Conservation (phyloP, 495 filamentous ascomycete species). For the Daldinia decipiens region DNA sequence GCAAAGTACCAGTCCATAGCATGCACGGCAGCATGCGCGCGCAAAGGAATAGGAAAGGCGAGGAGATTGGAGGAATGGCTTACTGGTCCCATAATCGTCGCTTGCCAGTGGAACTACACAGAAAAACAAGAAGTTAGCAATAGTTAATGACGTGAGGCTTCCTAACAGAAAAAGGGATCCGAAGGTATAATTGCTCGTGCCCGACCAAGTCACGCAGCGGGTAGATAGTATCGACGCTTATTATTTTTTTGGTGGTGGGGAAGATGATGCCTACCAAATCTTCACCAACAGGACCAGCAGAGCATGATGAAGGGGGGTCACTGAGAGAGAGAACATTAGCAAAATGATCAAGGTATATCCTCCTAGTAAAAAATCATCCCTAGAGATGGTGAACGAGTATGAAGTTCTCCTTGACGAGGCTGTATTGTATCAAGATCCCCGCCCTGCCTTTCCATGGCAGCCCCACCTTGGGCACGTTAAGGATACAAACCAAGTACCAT, state of each 20-base stretch:
- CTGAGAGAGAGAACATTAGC: conserved; percentile 64
- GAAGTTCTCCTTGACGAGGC: conserved; percentile 16
- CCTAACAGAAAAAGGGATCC: background rate
- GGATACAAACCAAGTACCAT: conserved; percentile 23
- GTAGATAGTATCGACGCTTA: conserved; percentile 29
- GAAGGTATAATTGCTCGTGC: background rate
- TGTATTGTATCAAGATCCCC: conserved; percentile 40
- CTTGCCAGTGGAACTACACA: conserved; percentile 98
- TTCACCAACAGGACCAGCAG: conserved; percentile 94
- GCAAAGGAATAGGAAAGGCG: background rate
- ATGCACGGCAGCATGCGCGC: background rate
- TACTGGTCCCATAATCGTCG: conserved; percentile 99
- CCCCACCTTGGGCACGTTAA: conserved; percentile 50
- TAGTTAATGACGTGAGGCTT: conserved; percentile 23
- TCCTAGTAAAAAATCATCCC: background rate
- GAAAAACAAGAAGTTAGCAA: conserved; percentile 47
- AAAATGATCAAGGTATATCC: conserved; percentile 17
- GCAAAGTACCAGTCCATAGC: background rate
- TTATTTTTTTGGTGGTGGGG: conserved; percentile 30
- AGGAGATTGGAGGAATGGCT: conserved; percentile 54
- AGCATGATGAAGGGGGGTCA: conserved; percentile 98
- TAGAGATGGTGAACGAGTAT: background rate
- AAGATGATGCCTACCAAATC: conserved; percentile 81
- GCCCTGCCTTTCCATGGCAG: conserved; percentile 42
- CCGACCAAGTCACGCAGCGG: conserved; percentile 22